A percentile compares a stretch with the other conserved stretches of the same genome.
Conservation (phyloP, 2,329 filamentous ascomycete genomes). For the Penicillium sp. region DNA sequence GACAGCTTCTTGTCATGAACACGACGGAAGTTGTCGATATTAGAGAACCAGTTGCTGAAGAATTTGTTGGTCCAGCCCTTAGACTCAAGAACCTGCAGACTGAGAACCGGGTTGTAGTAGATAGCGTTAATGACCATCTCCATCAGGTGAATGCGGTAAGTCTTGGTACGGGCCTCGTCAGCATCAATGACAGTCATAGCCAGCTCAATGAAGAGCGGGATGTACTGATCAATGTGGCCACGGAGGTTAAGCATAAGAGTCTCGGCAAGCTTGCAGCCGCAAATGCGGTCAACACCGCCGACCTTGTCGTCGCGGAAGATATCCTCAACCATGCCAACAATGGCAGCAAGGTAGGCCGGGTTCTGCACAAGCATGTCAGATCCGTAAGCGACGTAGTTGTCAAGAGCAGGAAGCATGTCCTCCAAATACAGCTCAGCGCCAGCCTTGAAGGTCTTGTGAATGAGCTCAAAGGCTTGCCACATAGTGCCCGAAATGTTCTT, state of each 20-base stretch:
- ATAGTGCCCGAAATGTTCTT: conserved; percentile 94
- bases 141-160: conserved; percentile 93
- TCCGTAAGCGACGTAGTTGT: conserved; percentile 97
- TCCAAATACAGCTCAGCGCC: conserved; percentile 96
- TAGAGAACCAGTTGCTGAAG: conserved; percentile 97
- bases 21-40: conserved; percentile 86
- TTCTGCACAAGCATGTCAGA: conserved; percentile 77
- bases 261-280: conserved; percentile 95
- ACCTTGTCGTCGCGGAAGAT: conserved; percentile 94
- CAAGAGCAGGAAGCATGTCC: conserved; percentile 95
- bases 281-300: conserved; percentile 90
- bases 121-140: conserved; percentile 98
- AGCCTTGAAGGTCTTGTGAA: conserved; percentile 95
- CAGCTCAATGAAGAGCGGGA: conserved; percentile 84
- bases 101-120: conserved; percentile 89
- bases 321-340: conserved; percentile 90
- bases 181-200: conserved; percentile 77
- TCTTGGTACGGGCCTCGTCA: conserved; percentile 82
- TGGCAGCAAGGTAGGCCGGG: conserved; percentile 79
- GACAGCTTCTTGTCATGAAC: conserved; percentile 99
- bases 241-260: conserved; percentile 95
- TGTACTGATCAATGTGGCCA: conserved; percentile 81
- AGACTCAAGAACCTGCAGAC: conserved; percentile 82
- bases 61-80: conserved; percentile 98
- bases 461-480: conserved; percentile 98